Conservation (phyloP, 2,329 filamentous ascomycete genomes). For the Pyrenophora teres region DNA sequence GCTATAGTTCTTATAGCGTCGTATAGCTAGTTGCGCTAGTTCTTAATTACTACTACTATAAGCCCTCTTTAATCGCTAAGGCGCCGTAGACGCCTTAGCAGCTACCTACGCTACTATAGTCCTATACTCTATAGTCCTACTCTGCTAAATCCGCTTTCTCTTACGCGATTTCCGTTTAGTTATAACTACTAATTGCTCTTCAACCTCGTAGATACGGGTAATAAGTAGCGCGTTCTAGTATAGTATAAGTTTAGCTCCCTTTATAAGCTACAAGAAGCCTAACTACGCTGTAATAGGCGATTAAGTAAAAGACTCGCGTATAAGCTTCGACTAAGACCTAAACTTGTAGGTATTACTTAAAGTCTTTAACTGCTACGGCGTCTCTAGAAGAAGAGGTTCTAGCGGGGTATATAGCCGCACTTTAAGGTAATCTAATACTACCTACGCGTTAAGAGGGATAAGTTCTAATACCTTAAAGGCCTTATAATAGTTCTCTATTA, state of each 20-base stretch:
- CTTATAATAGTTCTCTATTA: no score
- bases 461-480: no score
- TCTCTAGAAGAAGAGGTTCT: no score
- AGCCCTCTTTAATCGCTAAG: no score
- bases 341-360: not conserved
- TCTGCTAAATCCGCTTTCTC: constrained; percentile 17
- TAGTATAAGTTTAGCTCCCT: not conserved
- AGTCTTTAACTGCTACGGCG: not conserved
- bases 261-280: not conserved
- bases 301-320: not conserved
- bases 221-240: not conserved
- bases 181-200: not conserved
- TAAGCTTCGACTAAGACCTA: not conserved
- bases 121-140: constrained; percentile 21
- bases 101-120: not conserved
- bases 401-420: no score
- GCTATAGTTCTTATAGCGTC: no score
- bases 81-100: no score
- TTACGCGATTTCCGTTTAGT: constrained; percentile 11
- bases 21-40: no score
- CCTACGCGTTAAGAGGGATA: no score
- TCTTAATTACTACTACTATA: no score
- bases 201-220: not conserved
- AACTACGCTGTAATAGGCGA: not conserved
- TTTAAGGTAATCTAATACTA: no score